Conservation (phyloP, 2,329 filamentous ascomycete genomes). For the Lachnellula cervina region DNA sequence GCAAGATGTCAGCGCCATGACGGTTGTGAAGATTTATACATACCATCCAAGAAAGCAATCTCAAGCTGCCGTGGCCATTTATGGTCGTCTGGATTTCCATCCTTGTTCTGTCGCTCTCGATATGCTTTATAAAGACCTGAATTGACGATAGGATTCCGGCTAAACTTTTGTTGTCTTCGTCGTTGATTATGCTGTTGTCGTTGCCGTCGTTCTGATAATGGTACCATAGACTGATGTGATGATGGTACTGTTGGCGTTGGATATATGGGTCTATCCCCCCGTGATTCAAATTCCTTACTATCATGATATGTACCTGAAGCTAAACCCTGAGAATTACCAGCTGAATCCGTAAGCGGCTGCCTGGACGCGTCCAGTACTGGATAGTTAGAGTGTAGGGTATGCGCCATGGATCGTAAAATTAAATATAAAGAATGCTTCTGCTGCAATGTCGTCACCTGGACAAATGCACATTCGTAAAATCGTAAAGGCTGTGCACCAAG, state of each 20-base stretch:
- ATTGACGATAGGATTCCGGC: constrained; percentile 55
- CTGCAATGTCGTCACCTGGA: constrained; percentile 13
- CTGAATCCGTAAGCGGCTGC: constrained; percentile 27
- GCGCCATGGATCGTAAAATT: constrained; percentile 25
- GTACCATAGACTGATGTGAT: constrained; percentile 17
- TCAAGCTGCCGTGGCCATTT: constrained; percentile 61
- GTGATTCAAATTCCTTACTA: constrained; percentile 21
- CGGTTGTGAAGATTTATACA: constrained; percentile 23
- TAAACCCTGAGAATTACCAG: constrained; percentile 29
- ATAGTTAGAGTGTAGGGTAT: constrained; percentile 22
- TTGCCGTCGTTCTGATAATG: constrained; percentile 27
- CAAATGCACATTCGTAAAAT: constrained; percentile 12
- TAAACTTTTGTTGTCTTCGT: constrained; percentile 27
- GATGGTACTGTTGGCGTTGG: constrained; percentile 26
- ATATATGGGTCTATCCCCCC: constrained; percentile 22
- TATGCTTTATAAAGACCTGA: constrained; percentile 62
- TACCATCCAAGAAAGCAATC: constrained; percentile 63
- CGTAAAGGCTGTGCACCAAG: constrained; percentile 16
- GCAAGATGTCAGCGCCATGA: constrained; percentile 17
- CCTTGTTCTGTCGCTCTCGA: constrained; percentile 59
- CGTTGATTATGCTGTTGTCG: constrained; percentile 31
- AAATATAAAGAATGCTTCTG: constrained; percentile 28
- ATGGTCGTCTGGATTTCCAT: constrained; percentile 53
- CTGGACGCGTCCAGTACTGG: constrained; percentile 12
- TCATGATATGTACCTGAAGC: constrained; percentile 25